phyloP scores from a whole-genome alignment of 2,329 filamentous ascomycete genomes.

The Didymella sp. region DNA sequence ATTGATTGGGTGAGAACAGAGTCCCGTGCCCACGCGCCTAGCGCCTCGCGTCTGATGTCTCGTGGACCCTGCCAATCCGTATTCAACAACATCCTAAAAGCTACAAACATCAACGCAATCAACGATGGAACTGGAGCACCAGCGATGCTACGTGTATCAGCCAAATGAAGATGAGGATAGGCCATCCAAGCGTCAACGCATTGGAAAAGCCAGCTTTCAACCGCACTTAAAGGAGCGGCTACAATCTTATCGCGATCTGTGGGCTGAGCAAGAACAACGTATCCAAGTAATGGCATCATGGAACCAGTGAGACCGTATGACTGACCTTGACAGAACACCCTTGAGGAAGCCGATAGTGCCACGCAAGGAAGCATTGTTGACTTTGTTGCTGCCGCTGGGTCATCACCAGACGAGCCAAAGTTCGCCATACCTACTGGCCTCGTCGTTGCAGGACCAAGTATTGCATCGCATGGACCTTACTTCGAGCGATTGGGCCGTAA shows the following conservation, averaged over 20 bases:
- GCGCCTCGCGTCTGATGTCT: conserved; percentile 22
- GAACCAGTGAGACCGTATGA: not conserved
- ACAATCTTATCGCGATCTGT: conserved; percentile 67
- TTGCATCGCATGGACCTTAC: conserved; percentile 76
- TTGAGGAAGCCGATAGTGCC: conserved; percentile 50
- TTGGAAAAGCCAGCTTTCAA: conserved; percentile 38
- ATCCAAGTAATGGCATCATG: conserved; percentile 61
- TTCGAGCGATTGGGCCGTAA: conserved; percentile 69
- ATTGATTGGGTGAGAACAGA: no score
- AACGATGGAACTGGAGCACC: conserved; percentile 59
- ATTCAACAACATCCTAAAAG: conserved; percentile 7
- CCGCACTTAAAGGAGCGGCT: conserved; percentile 57
- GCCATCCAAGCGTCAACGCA: conserved; percentile 52
- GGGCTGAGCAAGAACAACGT: conserved; percentile 68
- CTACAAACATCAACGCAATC: not conserved
- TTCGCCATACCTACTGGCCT: conserved; percentile 71
- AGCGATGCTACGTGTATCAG: conserved; percentile 57
- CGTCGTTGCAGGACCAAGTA: conserved; percentile 78
- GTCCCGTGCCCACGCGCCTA: conserved; percentile 41
- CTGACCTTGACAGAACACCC: conserved; percentile 41
- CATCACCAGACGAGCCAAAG: conserved; percentile 29
- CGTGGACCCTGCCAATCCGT: conserved; percentile 18
- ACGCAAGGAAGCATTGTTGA: conserved; percentile 48
- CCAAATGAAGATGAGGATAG: conserved; percentile 45
- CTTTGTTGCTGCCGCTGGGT: conserved; percentile 48